phyloP scores from a whole-genome alignment of 495 filamentous ascomycete genomes.

The Staphylotrichum tortipilum region DNA sequence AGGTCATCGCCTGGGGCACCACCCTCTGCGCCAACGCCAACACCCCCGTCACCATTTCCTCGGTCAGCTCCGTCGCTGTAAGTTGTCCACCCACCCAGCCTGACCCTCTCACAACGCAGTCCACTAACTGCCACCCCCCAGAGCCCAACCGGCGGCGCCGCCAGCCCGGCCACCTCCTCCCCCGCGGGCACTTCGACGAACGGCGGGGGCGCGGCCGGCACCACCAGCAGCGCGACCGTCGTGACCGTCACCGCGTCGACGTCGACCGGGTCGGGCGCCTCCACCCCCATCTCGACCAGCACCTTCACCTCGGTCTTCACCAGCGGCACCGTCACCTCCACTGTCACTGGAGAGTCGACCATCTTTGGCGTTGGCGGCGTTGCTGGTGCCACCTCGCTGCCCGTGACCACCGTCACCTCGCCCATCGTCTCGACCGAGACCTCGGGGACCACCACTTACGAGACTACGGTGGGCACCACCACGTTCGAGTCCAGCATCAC shows the following conservation, averaged over 20 bases:
- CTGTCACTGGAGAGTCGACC: slow-evolving; percentile 19
- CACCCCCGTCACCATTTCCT: slow-evolving; percentile 13
- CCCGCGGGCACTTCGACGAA: too few relatives aligned
- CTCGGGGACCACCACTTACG: slow-evolving; percentile 6
- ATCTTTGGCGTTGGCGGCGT: slow-evolving; percentile 13
- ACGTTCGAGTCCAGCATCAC: slow-evolving; percentile 12
- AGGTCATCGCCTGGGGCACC: slow-evolving; percentile 28
- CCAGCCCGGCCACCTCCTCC: too few relatives aligned
- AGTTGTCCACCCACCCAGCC: too few relatives aligned
- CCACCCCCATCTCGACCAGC: slow-evolving; percentile 22
- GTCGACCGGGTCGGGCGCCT: too few relatives aligned
- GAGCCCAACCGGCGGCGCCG: too few relatives aligned
- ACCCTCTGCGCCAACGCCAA: slow-evolving; percentile 24
- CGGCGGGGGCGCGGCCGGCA: neutral
- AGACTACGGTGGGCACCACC: slow-evolving; percentile 11
- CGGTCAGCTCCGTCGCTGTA: slow-evolving; percentile 16
- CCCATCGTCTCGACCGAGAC: slow-evolving; percentile 8
- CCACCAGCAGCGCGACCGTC: neutral
- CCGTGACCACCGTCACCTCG: slow-evolving; percentile 7
- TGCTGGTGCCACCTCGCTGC: slow-evolving; percentile 9
- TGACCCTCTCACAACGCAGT: too few relatives aligned
- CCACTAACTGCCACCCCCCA: too few relatives aligned
- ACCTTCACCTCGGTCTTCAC: slow-evolving; percentile 26
- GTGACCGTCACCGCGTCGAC: too few relatives aligned
- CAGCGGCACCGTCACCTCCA: slow-evolving; percentile 12